These are phyloP conservation scores for Boletus subparvulus DNA, from an alignment of 768 basidiomycete genomes.

Conservation along the genomic window DNA sequence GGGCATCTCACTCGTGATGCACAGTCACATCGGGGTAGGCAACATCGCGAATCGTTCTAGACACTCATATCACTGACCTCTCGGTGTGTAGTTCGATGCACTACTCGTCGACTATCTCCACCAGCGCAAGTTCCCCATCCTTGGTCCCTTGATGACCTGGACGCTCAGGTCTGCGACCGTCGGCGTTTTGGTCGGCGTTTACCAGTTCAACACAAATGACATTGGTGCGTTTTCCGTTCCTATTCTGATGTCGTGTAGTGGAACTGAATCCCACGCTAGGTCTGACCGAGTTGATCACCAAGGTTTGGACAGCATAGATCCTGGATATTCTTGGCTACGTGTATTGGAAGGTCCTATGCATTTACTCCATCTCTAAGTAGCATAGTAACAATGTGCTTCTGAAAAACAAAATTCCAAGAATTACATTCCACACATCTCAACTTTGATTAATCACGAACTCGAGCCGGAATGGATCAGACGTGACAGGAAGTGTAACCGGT, in stretches of 20 bases:
- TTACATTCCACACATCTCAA: not conserved
- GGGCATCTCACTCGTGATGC: conserved; percentile 84
- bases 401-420: not conserved
- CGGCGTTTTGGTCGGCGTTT: conserved; percentile 84
- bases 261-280: conserved; percentile 44
- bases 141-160: conserved; percentile 76
- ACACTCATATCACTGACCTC: not conserved
- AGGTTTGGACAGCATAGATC: conserved; percentile 74
- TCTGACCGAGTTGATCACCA: conserved; percentile 79
- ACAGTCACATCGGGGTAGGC: conserved; percentile 91
- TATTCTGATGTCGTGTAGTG: conserved; percentile 1
- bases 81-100: conserved; percentile 60
- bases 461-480: no score
- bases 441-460: not conserved
- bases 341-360: not conserved
- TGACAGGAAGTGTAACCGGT: no score
- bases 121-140: conserved; percentile 85
- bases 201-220: conserved; percentile 98
- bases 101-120: conserved; percentile 89
- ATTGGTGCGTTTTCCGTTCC: conserved; percentile 62
- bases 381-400: not conserved
- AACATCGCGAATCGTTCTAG: not conserved
- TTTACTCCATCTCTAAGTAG: not conserved
- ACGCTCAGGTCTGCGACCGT: conserved; percentile 71
- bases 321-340: not conserved